Base-by-base conservation (phyloP, 805 yeast genomes). In the Lipomyces chichibuensis region DNA sequence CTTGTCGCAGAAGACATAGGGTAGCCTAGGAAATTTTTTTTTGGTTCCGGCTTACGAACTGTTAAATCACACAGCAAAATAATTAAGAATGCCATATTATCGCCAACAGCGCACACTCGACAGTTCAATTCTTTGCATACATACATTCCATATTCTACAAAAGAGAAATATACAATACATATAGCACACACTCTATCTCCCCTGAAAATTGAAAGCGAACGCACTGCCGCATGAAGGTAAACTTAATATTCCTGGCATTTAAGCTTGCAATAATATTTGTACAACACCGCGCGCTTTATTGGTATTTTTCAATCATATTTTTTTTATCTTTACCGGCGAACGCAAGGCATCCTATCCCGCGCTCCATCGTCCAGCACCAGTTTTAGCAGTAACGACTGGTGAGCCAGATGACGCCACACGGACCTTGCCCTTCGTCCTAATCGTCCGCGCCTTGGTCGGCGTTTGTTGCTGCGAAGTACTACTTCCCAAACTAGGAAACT, bases 401-500 rank as follows among this genome's bases (percentile, higher is more conserved):
- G 55, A 52, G 3, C 49, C 49, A 7, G 49, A 43, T 25, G 55
- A 52, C 7, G n/a, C 55, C 9, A 52, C 55, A 6, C 55, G 55
- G 33, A 29, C 33, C 33, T 52, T 52, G 7, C 33, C 20, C 55
- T 25, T 25, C 20, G 32, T 27, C n/a, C n/a, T 25, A 6, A 17
- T 25, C 17, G 27, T 11, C 8, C 55, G 55, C 33, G 55, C n/a
- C 43, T 61, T 61, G 29, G 37, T 35, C 33, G 37, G 43, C 51
- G 35, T 51, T 46, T 60, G 43, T 14, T 39, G 37, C 37, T 55
- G 59, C 17, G 59, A 29, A 13, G 55, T n/a, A 11, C 13, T 39
- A 57, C 35, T 20, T 27, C 29, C 59, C 35, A 63, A 35, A 14
- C 55, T 55, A 9, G 66, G 66, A 32, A 64, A 64, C 8, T 64